A percentile compares a stretch with the other conserved stretches of the same genome.
Evolutionary conservation across 306 rosid genomes (phyloP).

Genomic region (Lotus japonicus): DNA sequence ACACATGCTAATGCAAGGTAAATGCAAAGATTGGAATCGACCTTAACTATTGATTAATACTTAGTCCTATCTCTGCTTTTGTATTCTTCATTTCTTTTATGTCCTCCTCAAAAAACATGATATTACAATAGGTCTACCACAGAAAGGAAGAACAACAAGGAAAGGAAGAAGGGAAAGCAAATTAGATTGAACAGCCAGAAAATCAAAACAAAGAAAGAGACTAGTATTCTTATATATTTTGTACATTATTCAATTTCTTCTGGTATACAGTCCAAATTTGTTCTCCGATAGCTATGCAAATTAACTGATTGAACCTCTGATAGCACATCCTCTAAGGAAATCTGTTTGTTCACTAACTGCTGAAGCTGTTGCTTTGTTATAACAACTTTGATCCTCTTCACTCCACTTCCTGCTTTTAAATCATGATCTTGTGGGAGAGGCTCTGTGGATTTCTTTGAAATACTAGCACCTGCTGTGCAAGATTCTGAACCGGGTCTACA

Average conservation of each 20-base stretch:
- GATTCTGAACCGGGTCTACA: slow-evolving; percentile 18
- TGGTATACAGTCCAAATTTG: slow-evolving; percentile 53
- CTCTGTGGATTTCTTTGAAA: slow-evolving; percentile 37
- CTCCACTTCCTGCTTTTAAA: slow-evolving; percentile 39
- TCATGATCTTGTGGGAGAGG: slow-evolving; percentile 39
- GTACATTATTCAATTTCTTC: slow-evolving; percentile 43
- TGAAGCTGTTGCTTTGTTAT: slow-evolving; percentile 60
- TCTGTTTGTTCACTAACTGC: slow-evolving; percentile 45
- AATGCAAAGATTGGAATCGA: background rate
- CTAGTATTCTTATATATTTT: background rate
- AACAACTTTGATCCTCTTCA: slow-evolving; percentile 56
- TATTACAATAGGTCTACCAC: background rate
- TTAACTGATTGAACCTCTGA: slow-evolving; percentile 19
- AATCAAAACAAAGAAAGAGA: background rate
- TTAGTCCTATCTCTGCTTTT: slow-evolving; percentile 1
- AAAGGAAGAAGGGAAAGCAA: slow-evolving; percentile 22
- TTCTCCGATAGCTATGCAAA: slow-evolving; percentile 27
- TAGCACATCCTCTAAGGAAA: slow-evolving; percentile 43
- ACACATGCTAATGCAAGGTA: background rate
- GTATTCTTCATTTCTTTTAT: background rate
- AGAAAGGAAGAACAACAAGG: background rate
- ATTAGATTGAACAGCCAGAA: background rate
- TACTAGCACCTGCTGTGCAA: slow-evolving; percentile 19
- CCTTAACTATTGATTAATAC: background rate
- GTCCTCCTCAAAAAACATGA: background rate